phyloP scores from a whole-genome alignment of 2,329 filamentous ascomycete species.

The Lasiodiplodia hormozganensis region DNA sequence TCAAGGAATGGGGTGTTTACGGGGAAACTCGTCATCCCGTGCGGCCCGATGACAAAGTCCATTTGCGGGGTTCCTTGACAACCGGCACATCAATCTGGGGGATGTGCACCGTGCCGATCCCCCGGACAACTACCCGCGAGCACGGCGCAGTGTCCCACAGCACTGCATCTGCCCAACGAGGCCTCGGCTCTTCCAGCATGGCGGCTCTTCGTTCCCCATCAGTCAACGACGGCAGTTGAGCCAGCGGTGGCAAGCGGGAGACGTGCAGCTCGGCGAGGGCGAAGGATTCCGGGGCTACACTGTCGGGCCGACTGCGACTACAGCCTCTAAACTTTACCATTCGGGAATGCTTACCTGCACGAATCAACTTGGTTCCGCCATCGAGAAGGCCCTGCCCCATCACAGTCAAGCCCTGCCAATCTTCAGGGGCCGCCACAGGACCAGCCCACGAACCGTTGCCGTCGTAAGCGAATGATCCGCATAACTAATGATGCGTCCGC shows the following conservation, averaged over 20 bases:
- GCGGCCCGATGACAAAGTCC: background rate
- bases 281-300: background rate
- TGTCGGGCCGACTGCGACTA: background rate
- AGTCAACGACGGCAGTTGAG: background rate
- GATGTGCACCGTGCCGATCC: slow-evolving; percentile 5
- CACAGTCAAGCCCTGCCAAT: background rate
- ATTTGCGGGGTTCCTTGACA: background rate
- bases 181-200: background rate
- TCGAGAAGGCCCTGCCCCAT: background rate
- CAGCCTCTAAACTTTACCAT: background rate
- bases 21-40: background rate
- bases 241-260: background rate
- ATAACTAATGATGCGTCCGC: background rate
- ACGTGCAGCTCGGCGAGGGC: background rate
- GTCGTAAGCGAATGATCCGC: background rate
- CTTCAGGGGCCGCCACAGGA: background rate
- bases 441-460: background rate
- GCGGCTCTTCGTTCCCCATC: background rate
- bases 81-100: slow-evolving; percentile 8
- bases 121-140: background rate
- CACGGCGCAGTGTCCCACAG: background rate
- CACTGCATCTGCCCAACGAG: background rate
- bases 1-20: background rate
- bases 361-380: background rate
- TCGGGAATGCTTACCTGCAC: background rate